Evolutionary conservation across 257 asterid genomes (phyloP), one percentile per base, ranked within the genome.

Genomic region (Agastache rugosa): DNA sequence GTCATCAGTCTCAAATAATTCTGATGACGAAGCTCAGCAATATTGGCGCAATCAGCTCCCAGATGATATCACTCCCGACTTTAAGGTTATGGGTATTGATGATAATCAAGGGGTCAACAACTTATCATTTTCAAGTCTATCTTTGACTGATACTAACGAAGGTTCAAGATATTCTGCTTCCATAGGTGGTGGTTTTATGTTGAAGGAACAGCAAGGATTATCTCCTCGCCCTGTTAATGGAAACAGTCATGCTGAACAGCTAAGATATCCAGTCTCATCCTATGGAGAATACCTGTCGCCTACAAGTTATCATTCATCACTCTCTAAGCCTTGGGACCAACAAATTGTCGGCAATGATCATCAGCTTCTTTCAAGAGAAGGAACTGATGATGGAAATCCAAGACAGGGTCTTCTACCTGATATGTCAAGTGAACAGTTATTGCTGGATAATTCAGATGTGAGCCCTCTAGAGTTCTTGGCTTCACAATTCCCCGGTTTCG

Each of bases 11-110:
- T 89, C 97, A 0, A 87, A 85, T 67, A 91, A 88, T 67, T 96
- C 99, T 37, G 99, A 96, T 71, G 98, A 96, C 10, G 99, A 96
- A 79, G 96, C 94, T 63, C 97, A 88, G 76, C 96, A 88, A 58
- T 96, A 88, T 63, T 93, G 98, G 99, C 88, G 86, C 63, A 89
- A 81, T 73, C 98, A 93, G 87, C 99, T 96, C 69, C 99, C 99
- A 0, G 99, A 96, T 65, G 99, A 96, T 81, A 96, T 96, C 64
- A 92, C 96, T 63, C 98, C 98, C 0, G 98, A 96, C 78, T 91
- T 96, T 72, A 93, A 93, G 63, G 83, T 79, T 76, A 84, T 85
- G 91, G 86, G 92, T 20, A 73, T 82, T 54, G 98, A 88, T 37
- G 97, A 87, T 77, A 51, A 85, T 75, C 93, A 83, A 76, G 97